phyloP scores from a whole-genome alignment of 306 rosid species.

The Glycine tomentella region DNA sequence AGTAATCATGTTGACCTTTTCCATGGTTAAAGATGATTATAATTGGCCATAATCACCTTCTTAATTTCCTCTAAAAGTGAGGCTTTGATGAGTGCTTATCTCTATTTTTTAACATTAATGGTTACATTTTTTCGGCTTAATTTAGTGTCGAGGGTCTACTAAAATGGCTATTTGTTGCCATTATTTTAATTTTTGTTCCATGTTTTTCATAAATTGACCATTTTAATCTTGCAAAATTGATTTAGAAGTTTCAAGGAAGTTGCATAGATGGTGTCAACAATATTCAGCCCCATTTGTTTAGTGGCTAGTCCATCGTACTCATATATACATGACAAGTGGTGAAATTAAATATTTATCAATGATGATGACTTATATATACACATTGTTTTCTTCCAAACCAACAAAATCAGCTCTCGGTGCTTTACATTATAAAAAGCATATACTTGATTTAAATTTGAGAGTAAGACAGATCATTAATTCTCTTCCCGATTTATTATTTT shows the following conservation, averaged over 20 bases:
- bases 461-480: constrained; percentile 51
- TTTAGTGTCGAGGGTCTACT: constrained; percentile 23
- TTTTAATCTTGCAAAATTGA: constrained; percentile 39
- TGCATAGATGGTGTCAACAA: constrained; percentile 52
- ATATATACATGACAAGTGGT: constrained; percentile 43
- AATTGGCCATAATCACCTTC: constrained; percentile 30
- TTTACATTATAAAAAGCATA: constrained; percentile 25
- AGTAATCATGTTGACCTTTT: constrained; percentile 37
- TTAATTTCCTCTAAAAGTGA: constrained; percentile 40
- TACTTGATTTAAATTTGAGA: constrained; percentile 25
- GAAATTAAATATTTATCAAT: constrained; percentile 41
- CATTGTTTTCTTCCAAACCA: constrained; percentile 47
- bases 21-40: neutral
- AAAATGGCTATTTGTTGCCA: constrained; percentile 30
- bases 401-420: constrained; percentile 50
- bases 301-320: constrained; percentile 54
- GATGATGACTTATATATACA: constrained; percentile 40
- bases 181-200: constrained; percentile 17
- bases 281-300: constrained; percentile 46
- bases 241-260: constrained; percentile 60
- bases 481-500: constrained; percentile 15
- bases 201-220: constrained; percentile 33
- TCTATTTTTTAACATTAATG: constrained; percentile 35
- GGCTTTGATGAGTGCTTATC: constrained; percentile 39
- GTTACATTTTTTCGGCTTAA: constrained; percentile 14